Evolutionary conservation across 768 basidiomycete species (phyloP).

Genomic region (Pleurotus giganteus): DNA sequence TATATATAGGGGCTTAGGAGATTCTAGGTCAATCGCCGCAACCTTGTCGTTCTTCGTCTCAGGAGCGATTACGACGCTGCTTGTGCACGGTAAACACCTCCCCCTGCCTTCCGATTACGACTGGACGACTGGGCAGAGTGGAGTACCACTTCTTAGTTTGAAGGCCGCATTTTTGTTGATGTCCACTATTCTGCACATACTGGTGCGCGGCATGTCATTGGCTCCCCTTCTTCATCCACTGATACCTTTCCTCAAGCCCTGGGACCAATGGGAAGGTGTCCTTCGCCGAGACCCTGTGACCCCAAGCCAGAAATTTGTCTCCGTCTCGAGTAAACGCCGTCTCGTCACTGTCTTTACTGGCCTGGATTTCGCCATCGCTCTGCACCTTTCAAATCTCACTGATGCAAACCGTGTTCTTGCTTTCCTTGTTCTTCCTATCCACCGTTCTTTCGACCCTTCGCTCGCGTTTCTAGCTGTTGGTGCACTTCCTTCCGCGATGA

Average conservation of each 20-base stretch:
- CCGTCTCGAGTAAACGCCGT: conserved; percentile 24
- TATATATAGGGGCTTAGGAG: conserved; percentile 12
- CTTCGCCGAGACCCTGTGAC: conserved; percentile 12
- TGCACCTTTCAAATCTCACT: conserved; percentile 53
- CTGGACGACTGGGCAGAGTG: conserved; percentile 39
- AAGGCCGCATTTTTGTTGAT: conserved; percentile 38
- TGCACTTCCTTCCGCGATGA: conserved; percentile 44
- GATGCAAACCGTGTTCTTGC: conserved; percentile 46
- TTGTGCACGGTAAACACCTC: conserved; percentile 32
- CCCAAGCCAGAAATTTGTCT: conserved; percentile 12
- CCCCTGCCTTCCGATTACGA: conserved; percentile 28
- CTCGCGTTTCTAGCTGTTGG: conserved; percentile 52
- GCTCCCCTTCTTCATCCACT: conserved; percentile 15
- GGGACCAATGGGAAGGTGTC: conserved; percentile 2
- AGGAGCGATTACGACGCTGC: conserved; percentile 41
- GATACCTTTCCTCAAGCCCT: conserved; percentile 2
- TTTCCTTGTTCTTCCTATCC: conserved; percentile 51
- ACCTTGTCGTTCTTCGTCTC: conserved; percentile 52
- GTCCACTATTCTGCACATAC: conserved; percentile 24
- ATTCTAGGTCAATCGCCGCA: conserved; percentile 48
- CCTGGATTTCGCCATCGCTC: conserved; percentile 50
- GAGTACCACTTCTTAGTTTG: conserved; percentile 32
- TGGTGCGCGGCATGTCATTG: conserved; percentile 30
- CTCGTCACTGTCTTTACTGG: conserved; percentile 41
- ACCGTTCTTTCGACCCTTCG: conserved; percentile 53